Percentiles rank a stretch among this genome's conserved stretches.
phyloP scores from a whole-genome alignment of 805 yeast species.

The Myxozyma nipponensis region DNA sequence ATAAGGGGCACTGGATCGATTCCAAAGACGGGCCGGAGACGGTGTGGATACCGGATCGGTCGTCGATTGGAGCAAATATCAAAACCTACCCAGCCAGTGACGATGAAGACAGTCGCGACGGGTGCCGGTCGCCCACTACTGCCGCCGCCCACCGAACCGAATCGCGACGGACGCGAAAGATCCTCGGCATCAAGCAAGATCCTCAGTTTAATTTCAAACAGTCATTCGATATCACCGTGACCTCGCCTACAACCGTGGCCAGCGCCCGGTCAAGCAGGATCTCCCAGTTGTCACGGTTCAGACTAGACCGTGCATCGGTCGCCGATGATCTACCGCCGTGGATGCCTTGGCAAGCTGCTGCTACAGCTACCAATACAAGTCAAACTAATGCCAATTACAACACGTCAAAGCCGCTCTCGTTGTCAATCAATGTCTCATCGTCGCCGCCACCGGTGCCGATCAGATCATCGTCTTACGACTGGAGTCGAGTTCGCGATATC shows the following conservation, averaged over 20 bases:
- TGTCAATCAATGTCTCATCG: neutral
- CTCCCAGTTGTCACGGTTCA: neutral
- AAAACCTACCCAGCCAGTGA: no score
- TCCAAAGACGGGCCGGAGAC: constrained; percentile 20
- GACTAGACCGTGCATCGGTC: neutral
- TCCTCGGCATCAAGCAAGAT: no score
- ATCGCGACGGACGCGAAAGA: neutral
- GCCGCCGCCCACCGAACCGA: neutral
- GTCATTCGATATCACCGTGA: neutral
- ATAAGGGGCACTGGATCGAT: constrained; percentile 19
- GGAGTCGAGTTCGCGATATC: neutral
- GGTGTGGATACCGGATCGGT: constrained; percentile 23
- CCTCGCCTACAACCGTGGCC: neutral
- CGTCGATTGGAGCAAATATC: constrained; percentile 2
- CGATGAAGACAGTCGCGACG: no score
- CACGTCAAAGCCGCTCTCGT: neutral
- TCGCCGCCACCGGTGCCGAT: neutral
- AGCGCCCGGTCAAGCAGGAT: neutral
- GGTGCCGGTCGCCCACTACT: no score
- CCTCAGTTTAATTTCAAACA: no score
- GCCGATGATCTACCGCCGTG: neutral
- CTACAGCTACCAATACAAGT: neutral
- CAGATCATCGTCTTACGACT: neutral
- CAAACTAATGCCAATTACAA: neutral
- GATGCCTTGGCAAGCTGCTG: neutral